phyloP scores from a whole-genome alignment of 2,329 filamentous ascomycete species.

The Lasiodiplodia sp. region DNA sequence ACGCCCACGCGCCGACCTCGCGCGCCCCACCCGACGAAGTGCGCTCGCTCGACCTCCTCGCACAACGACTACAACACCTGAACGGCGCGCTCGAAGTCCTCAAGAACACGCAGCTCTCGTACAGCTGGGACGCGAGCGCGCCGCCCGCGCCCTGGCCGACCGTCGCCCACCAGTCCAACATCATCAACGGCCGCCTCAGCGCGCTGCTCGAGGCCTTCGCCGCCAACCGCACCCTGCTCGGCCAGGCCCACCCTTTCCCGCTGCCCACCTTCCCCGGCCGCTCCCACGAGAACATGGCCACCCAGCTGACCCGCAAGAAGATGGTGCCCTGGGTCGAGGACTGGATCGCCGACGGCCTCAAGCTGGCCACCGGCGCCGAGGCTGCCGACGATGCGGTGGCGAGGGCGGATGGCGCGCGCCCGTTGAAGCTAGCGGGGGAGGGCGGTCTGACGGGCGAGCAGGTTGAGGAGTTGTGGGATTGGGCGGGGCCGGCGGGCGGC shows the following conservation, averaged over 20 bases:
- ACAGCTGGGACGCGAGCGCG: constrained; percentile 10
- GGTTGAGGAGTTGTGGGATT: constrained; percentile 67
- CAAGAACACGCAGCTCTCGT: constrained; percentile 17
- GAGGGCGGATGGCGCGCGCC: not conserved
- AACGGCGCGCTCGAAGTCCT: constrained; percentile 25
- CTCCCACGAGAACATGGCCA: constrained; percentile 64
- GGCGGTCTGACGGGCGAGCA: constrained; percentile 54
- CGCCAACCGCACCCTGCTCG: constrained; percentile 72
- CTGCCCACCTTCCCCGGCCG: constrained; percentile 73
- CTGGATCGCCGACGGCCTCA: constrained; percentile 69
- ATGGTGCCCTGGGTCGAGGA: constrained; percentile 79
- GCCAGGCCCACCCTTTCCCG: constrained; percentile 75
- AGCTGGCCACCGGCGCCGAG: constrained; percentile 51
- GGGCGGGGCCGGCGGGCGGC: constrained; percentile 55
- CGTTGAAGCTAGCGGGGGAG: constrained; percentile 33
- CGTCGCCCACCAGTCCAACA: constrained; percentile 25
- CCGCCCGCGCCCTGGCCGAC: constrained; percentile 23
- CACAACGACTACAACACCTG: constrained; percentile 25
- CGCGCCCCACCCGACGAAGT: constrained; percentile 25
- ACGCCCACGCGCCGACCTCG: not conserved
- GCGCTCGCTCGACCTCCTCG: constrained; percentile 22
- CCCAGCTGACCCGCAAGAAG: constrained; percentile 80
- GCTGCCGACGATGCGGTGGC: not conserved
- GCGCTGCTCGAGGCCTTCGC: constrained; percentile 70
- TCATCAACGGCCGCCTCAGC: constrained; percentile 53